phyloP scores from a whole-genome alignment of 345 rosid species.

The Salix caprea region DNA sequence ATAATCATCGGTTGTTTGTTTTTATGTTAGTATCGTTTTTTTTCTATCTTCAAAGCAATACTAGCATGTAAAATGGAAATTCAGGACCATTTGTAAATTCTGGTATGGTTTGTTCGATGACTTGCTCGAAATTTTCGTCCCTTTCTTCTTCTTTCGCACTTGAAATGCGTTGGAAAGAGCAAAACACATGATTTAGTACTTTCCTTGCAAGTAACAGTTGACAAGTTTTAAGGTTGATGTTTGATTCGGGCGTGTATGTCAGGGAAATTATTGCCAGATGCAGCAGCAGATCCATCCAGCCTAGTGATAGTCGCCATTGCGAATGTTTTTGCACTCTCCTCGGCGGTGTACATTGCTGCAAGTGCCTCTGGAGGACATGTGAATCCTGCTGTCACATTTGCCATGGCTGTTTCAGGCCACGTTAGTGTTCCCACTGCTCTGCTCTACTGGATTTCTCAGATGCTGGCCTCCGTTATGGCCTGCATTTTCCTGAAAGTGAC shows the following conservation, averaged over 20 bases:
- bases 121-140: background rate
- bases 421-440: conserved; percentile 69
- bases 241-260: background rate
- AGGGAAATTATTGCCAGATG: conserved; percentile 69
- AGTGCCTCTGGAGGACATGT: conserved; percentile 80
- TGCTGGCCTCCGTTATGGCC: conserved; percentile 82
- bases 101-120: background rate
- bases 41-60: background rate
- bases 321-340: conserved; percentile 63
- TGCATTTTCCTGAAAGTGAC: conserved; percentile 59
- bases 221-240: background rate
- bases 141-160: background rate
- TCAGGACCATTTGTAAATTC: background rate
- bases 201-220: background rate
- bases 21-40: background rate
- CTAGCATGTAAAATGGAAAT: background rate
- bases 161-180: background rate
- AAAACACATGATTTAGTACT: background rate
- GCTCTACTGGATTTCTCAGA: conserved; percentile 78
- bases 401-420: conserved; percentile 75
- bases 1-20: background rate
- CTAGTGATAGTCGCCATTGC: conserved; percentile 60
- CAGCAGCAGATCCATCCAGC: conserved; percentile 49
- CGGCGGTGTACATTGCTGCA: conserved; percentile 56
- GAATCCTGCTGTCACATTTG: conserved; percentile 90